phyloP scores from a whole-genome alignment of 345 rosid genomes.

The Euphorbia tirucalli region DNA sequence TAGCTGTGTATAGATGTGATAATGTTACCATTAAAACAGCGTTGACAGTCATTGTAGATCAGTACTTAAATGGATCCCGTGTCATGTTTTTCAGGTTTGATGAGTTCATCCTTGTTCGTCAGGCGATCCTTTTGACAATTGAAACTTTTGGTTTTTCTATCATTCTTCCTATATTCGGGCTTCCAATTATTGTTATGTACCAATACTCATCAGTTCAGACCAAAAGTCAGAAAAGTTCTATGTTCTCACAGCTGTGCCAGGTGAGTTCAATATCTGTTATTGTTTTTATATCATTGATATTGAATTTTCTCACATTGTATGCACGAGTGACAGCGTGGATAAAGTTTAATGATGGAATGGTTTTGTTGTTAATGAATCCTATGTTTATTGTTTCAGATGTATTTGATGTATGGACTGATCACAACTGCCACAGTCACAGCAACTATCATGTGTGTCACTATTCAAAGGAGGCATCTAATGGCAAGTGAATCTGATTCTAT shows the following conservation, averaged over 20 bases:
- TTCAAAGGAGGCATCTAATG: slow-evolving; percentile 92
- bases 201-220: slow-evolving; percentile 29
- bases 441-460: slow-evolving; percentile 72
- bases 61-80: slow-evolving; percentile 7
- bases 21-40: neutral
- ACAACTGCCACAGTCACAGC: slow-evolving; percentile 50
- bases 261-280: slow-evolving; percentile 37
- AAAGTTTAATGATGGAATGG: neutral
- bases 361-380: too few species aligned
- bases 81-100: slow-evolving; percentile 63
- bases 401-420: slow-evolving; percentile 67
- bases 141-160: slow-evolving; percentile 89
- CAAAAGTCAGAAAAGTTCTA: slow-evolving; percentile 16
- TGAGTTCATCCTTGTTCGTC: slow-evolving; percentile 79
- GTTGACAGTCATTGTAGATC: neutral
- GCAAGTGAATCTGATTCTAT: slow-evolving; percentile 33
- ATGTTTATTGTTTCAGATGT: slow-evolving; percentile 54
- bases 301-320: neutral
- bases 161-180: slow-evolving; percentile 75
- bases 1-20: neutral
- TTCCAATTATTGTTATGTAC: slow-evolving; percentile 76
- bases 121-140: slow-evolving; percentile 81
- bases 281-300: neutral
- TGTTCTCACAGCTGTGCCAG: slow-evolving; percentile 41
- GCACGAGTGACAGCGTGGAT: too few species aligned